Conservation (phyloP, 2,329 filamentous ascomycete genomes). For the Ceratocystiopsis minuta region DNA sequence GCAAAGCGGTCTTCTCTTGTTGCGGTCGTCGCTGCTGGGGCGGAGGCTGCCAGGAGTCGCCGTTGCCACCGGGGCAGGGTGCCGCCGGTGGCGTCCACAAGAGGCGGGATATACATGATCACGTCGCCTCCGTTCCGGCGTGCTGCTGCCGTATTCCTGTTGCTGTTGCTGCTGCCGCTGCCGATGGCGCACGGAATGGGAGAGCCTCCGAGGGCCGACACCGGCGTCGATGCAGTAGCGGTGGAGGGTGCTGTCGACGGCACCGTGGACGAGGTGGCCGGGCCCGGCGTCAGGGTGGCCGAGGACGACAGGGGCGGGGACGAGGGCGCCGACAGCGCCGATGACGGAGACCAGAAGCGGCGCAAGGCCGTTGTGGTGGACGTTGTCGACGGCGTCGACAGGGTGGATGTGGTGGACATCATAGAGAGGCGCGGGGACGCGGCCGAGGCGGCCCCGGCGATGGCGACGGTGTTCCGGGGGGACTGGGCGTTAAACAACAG, state of each 20-base stretch:
- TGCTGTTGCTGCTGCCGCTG: not conserved
- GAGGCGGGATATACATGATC: constrained; percentile 18
- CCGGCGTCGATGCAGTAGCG: not conserved
- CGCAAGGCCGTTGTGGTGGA: constrained; percentile 2
- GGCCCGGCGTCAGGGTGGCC: not conserved
- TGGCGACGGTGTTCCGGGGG: not conserved
- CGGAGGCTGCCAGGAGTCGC: not conserved
- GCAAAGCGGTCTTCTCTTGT: not conserved
- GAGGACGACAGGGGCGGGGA: not conserved
- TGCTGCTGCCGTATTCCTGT: not conserved
- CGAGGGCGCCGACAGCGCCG: not conserved
- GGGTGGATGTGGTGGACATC: constrained; percentile 1
- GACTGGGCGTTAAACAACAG: not conserved
- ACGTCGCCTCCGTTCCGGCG: constrained; percentile 1
- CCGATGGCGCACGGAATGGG: not conserved
- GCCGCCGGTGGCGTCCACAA: constrained; percentile 19
- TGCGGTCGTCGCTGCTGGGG: constrained; percentile 8
- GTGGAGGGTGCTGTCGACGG: not conserved
- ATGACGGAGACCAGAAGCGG: constrained; percentile 7
- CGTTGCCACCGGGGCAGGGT: constrained; percentile 13
- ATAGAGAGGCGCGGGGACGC: not conserved
- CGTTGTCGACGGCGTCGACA: not conserved
- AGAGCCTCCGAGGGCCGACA: too few relatives aligned
- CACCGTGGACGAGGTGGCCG: not conserved
- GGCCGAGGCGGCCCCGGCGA: not conserved